Conservation (phyloP, 1,284 basidiomycete genomes). For the Moniliella sp. region DNA sequence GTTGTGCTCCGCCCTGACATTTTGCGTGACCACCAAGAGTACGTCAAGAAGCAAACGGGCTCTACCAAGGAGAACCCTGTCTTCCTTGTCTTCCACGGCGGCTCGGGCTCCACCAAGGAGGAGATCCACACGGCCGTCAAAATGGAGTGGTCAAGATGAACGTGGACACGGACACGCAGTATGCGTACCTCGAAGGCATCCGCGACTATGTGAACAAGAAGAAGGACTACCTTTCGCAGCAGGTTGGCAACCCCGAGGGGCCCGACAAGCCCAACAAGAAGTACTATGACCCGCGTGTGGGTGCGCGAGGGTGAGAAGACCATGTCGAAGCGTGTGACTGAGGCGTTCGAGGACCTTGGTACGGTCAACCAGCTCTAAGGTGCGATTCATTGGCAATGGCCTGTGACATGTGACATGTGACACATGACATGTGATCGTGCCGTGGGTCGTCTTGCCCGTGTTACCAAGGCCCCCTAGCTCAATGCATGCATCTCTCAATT, state of each 20-base stretch:
- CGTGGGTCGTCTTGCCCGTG: no score
- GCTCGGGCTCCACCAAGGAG: conserved; percentile 85
- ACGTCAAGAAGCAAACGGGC: conserved; percentile 52
- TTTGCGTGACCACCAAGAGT: conserved; percentile 71
- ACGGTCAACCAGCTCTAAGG: conserved; percentile 22
- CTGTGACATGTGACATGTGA: no score
- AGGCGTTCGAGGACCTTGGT: conserved; percentile 71
- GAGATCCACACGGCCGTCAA: conserved; percentile 80
- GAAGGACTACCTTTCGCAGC: conserved; percentile 30
- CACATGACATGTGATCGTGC: no score
- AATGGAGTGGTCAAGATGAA: conserved; percentile 47
- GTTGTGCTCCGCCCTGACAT: conserved; percentile 77
- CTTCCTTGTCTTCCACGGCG: conserved; percentile 99
- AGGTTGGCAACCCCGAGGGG: conserved; percentile 32
- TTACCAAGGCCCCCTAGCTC: no score
- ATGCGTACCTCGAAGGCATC: conserved; percentile 72
- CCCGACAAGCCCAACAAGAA: conserved; percentile 34
- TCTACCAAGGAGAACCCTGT: conserved; percentile 42
- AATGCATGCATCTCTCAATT: no score
- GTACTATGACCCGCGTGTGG: conserved; percentile 49
- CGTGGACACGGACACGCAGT: conserved; percentile 53
- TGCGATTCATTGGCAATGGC: no score
- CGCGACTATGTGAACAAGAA: conserved; percentile 33
- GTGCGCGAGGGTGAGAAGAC: conserved; percentile 97
- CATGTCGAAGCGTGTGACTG: conserved; percentile 61